phyloP scores from a whole-genome alignment of 106 monocot species.

The Dendrobium chrysotoxum region DNA sequence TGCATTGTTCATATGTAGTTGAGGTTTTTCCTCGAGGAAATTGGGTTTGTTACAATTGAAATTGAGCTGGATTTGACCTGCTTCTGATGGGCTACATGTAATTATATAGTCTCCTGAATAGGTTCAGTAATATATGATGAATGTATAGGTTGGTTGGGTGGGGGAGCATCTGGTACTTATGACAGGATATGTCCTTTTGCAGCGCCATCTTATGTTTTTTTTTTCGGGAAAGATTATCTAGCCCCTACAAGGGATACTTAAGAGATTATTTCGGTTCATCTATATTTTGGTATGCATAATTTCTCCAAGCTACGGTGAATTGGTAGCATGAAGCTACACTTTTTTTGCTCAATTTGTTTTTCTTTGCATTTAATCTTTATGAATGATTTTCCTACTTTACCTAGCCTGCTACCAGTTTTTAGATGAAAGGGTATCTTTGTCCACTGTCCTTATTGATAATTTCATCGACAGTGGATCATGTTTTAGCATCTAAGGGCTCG shows the following conservation, averaged over 20 bases:
- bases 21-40: not conserved
- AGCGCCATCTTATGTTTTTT: constrained; percentile 40
- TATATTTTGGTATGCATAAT: constrained; percentile 77
- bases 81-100: not conserved
- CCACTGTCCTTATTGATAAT: constrained; percentile 28
- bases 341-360: constrained; percentile 17
- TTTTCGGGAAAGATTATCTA: constrained; percentile 52
- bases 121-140: not conserved
- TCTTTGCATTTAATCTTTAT: constrained; percentile 2
- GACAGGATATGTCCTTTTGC: constrained; percentile 70
- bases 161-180: constrained; percentile 34
- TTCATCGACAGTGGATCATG: constrained; percentile 52
- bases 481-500: constrained; percentile 38
- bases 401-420: constrained; percentile 10
- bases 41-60: not conserved
- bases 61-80: not conserved
- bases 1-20: not conserved
- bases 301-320: constrained; percentile 23
- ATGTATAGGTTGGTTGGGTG: constrained; percentile 22
- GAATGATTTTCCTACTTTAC: not conserved
- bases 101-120: not conserved
- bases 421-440: constrained; percentile 13
- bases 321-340: constrained; percentile 6
- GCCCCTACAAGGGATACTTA: constrained; percentile 42
- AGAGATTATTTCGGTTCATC: constrained; percentile 49